These are phyloP conservation scores for Calonectria ilicicola DNA, from an alignment of 2,329 filamentous ascomycete genomes.

Conservation along the genomic window DNA sequence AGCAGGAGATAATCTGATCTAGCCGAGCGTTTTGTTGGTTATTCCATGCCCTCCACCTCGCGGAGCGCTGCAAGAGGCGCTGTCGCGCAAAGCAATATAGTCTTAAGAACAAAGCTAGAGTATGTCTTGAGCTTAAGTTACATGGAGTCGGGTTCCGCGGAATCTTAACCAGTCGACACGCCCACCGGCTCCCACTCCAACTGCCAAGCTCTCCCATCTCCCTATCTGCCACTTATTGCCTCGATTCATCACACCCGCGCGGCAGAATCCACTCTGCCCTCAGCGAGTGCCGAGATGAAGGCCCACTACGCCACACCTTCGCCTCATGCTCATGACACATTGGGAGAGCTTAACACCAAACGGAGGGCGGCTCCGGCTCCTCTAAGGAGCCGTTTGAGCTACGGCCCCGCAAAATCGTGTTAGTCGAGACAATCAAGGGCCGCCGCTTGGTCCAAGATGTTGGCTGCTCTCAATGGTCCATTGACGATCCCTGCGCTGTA, in stretches of 20 bases:
- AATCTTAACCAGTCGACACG: background rate
- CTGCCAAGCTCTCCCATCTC: background rate
- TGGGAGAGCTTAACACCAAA: background rate
- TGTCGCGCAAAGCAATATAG: background rate
- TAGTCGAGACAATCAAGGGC: background rate
- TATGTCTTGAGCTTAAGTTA: background rate
- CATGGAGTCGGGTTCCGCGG: background rate
- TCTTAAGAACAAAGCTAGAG: background rate
- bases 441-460: background rate
- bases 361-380: background rate
- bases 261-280: background rate
- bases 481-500: background rate
- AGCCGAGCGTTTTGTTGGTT: background rate
- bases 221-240: background rate
- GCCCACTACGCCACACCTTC: constrained; percentile 1
- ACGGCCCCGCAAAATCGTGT: background rate
- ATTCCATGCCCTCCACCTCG: background rate
- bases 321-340: background rate
- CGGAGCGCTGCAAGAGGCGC: background rate
- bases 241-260: constrained; percentile 3
- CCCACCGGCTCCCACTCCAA: background rate
- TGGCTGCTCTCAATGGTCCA: background rate
- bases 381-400: background rate
- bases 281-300: background rate
- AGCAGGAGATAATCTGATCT: background rate